Base-by-base conservation (phyloP, 805 yeast genomes). In the Candida lessepsii region DNA sequence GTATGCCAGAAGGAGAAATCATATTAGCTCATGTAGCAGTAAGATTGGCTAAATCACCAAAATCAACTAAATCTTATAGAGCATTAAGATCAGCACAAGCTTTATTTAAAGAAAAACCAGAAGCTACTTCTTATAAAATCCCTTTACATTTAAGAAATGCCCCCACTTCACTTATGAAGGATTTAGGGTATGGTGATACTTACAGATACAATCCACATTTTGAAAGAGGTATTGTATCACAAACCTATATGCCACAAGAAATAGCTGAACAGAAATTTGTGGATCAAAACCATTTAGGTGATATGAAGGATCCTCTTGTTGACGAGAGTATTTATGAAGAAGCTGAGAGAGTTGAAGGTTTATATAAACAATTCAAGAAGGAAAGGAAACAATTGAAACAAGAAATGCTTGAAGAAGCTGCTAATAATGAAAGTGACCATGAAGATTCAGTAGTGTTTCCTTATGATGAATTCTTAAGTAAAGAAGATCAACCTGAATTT, bases 1-100 rank as follows among this genome's bases (percentile, higher is more conserved):
- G 99, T 0, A 70, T 93, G 75, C 99, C 99, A 0, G 99, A 93
- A 54, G 91, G 93, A 2, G 96, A 90, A 57, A 71, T 86, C 17
- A 80, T 88, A 5, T 63, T 93, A 30, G 98, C 89, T 0, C 98
- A 93, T 51, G 89, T 96, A 61, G 90, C 95, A 1, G 88, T 85
- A n/a, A 86, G 90, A 50, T 66, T 93, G 17, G 95, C 97, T 0
- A 64, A 78, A 39, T 95, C 97, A 0, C 79, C 81, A 0, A 93
- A 93, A 60, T 84, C 95, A 8, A 89, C 93, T 5, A 83, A 83
- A 53, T 80, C 93, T 0, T 93, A 93, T 55, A 68, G 89, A 42
- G 95, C 90, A 0, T 81, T 89, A 74, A 73, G 81, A 9, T 62
- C 70, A 21, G 78, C 90, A n/a, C 86, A 81, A 45, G 55, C 70